phyloP scores from a whole-genome alignment of 768 basidiomycete species.

The Hydnomerulius pinastri region DNA sequence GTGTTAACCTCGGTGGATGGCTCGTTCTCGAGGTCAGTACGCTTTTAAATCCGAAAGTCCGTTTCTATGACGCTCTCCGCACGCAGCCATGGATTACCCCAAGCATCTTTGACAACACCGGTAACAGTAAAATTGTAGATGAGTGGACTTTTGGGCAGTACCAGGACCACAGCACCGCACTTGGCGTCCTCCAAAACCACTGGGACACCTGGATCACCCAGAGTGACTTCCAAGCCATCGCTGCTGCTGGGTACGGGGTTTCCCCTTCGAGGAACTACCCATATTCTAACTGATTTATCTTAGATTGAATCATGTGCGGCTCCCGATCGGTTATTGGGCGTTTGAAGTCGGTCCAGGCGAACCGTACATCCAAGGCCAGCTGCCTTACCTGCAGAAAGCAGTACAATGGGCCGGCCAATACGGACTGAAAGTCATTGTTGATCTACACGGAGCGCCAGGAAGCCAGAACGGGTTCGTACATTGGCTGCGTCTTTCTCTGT shows the following conservation, averaged over 20 bases:
- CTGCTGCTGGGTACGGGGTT: conserved; percentile 63
- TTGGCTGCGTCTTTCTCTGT: neutral
- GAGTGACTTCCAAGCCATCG: conserved; percentile 72
- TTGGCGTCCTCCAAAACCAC: conserved; percentile 56
- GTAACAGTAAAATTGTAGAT: conserved; percentile 59
- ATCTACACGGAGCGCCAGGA: conserved; percentile 80
- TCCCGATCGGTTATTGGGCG: conserved; percentile 91
- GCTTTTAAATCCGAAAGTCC: neutral
- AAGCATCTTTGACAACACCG: conserved; percentile 63
- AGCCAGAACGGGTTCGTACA: conserved; percentile 73
- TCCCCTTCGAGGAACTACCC: neutral
- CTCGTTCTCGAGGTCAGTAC: conserved; percentile 51
- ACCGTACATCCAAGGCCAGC: conserved; percentile 77
- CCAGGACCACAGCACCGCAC: conserved; percentile 53
- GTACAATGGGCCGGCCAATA: conserved; percentile 68
- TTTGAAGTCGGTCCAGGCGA: conserved; percentile 78
- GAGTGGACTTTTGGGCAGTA: conserved; percentile 78
- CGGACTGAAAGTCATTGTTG: conserved; percentile 80
- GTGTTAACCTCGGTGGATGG: conserved; percentile 81
- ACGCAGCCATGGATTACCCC: conserved; percentile 78
- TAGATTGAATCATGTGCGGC: conserved; percentile 79
- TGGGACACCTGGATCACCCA: conserved; percentile 89
- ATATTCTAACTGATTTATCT: conserved; percentile 8
- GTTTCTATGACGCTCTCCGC: conserved; percentile 41
- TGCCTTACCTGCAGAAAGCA: conserved; percentile 67